phyloP scores from a whole-genome alignment of 306 rosid species.

The Coriaria nepalensis region DNA sequence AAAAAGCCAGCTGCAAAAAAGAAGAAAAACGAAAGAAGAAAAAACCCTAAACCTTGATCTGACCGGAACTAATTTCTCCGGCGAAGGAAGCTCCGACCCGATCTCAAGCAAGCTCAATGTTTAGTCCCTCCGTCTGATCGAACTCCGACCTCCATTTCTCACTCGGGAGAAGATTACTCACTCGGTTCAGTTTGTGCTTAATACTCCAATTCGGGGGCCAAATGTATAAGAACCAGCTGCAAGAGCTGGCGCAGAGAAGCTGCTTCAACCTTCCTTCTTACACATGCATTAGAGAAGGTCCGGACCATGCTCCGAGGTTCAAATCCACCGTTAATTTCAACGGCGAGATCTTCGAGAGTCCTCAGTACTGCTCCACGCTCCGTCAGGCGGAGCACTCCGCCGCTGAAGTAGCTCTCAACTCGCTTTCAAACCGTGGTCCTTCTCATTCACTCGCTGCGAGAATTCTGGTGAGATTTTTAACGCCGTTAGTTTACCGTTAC shows the following conservation, averaged over 20 bases:
- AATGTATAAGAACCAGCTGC: slow-evolving; percentile 99
- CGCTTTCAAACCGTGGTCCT: slow-evolving; percentile 90
- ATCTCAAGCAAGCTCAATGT: background rate
- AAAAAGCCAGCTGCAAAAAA: no score
- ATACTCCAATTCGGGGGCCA: slow-evolving; percentile 19
- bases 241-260: slow-evolving; percentile 99
- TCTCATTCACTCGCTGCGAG: slow-evolving; percentile 97
- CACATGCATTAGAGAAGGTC: slow-evolving; percentile 96
- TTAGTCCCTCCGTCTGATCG: no score
- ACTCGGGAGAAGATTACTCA: background rate
- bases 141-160: background rate
- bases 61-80: slow-evolving; percentile 8
- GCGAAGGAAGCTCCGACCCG: background rate
- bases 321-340: slow-evolving; percentile 94
- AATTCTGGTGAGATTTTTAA: slow-evolving; percentile 57
- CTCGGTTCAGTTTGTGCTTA: no score
- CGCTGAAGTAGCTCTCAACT: slow-evolving; percentile 92
- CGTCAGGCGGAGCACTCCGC: slow-evolving; percentile 99
- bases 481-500: slow-evolving; percentile 14
- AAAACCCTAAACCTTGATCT: slow-evolving; percentile 11
- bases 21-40: background rate
- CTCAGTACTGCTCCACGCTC: slow-evolving; percentile 85
- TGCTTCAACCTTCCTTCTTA: slow-evolving; percentile 97
- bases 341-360: slow-evolving; percentile 96
- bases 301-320: slow-evolving; percentile 99